Conservation (phyloP, 805 yeast genomes). For the Yamadazyma sp. region DNA sequence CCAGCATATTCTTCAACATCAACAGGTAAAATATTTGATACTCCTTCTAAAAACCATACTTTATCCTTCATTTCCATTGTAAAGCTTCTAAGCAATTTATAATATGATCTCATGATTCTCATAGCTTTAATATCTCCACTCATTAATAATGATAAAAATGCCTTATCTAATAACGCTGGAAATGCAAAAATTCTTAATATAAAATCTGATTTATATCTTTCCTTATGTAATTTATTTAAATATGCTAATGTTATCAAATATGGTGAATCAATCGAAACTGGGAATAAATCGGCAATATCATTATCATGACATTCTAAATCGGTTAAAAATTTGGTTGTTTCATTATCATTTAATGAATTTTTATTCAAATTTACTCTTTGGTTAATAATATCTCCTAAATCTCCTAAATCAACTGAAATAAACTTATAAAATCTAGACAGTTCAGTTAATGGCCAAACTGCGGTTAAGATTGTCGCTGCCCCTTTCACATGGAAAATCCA, state of each 20-base stretch:
- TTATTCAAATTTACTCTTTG: conserved; percentile 29
- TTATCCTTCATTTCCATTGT: conserved; percentile 84
- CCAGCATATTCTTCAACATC: conserved; percentile 91
- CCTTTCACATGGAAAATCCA: conserved; percentile 98
- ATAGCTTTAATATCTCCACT: conserved; percentile 84
- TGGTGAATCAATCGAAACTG: conserved; percentile 79
- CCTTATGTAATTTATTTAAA: conserved; percentile 77
- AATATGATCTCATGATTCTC: conserved; percentile 88
- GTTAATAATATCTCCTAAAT: conserved; percentile 70
- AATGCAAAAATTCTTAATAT: conserved; percentile 85
- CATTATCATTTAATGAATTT: conserved; percentile 19
- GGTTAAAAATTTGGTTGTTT: conserved; percentile 39
- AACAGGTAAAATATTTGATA: conserved; percentile 80
- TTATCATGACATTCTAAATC: conserved; percentile 80
- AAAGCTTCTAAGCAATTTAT: conserved; percentile 73
- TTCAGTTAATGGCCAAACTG: conserved; percentile 84
- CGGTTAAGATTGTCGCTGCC: conserved; percentile 91
- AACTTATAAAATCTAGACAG: conserved; percentile 42
- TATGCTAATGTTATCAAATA: conserved; percentile 85
- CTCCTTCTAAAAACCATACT: conserved; percentile 94
- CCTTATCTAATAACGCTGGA: conserved; percentile 86
- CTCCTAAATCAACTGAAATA: conserved; percentile 81
- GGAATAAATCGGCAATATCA: conserved; percentile 80
- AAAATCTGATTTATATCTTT: conserved; percentile 80
- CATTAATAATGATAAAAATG: conserved; percentile 72